Percentiles rank a stretch among this genome's conserved stretches.
Evolutionary conservation across 768 basidiomycete species (phyloP).

Genomic region (Naematelia encephala): DNA sequence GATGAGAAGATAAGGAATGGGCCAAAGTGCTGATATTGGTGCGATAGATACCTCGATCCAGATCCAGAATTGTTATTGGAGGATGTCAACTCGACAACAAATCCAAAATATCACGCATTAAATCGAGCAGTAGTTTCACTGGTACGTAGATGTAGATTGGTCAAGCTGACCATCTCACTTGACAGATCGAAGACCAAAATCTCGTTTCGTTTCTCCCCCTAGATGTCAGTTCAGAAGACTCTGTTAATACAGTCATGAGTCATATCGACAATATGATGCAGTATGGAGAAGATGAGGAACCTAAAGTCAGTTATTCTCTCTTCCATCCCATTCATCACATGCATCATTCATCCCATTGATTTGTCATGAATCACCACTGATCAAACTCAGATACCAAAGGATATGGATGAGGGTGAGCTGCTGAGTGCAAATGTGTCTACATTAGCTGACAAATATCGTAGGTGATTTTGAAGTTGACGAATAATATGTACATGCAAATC

Average conservation of each 20-base stretch:
- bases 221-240: constrained; percentile 84
- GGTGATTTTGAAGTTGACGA: constrained; percentile 5
- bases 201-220: constrained; percentile 94
- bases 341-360: constrained; percentile 8
- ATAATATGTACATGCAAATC: neutral
- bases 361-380: neutral
- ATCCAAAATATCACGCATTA: constrained; percentile 82
- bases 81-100: constrained; percentile 56
- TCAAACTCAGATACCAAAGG: constrained; percentile 64
- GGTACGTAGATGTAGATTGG: constrained; percentile 56
- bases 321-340: neutral
- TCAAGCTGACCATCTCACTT: neutral
- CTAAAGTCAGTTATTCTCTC: constrained; percentile 68
- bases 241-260: constrained; percentile 82
- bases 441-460: neutral
- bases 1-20: neutral
- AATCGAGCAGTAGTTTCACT: constrained; percentile 94
- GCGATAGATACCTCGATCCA: constrained; percentile 87
- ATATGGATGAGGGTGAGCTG: constrained; percentile 67
- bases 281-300: constrained; percentile 97
- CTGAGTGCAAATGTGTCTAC: neutral
- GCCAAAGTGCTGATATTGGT: neutral
- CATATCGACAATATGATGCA: constrained; percentile 99
- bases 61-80: constrained; percentile 78
- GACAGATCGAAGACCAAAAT: constrained; percentile 97